phyloP scores from a whole-genome alignment of 371 early-diverging fungal genomes.

The Blyttiomyces sp. region DNA sequence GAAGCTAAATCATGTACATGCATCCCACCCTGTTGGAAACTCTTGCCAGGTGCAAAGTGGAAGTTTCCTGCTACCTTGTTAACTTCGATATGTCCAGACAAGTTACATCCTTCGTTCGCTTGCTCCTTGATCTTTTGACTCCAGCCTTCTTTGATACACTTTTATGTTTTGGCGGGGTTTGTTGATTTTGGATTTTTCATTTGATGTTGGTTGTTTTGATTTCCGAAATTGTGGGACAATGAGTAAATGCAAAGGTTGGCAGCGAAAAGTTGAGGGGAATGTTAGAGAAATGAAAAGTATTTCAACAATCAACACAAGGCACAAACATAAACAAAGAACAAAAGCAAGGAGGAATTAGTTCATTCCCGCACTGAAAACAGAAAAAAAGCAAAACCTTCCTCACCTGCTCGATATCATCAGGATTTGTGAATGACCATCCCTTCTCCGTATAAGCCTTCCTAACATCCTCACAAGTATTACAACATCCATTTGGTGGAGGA shows the following conservation, averaged over 20 bases:
- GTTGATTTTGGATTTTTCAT: not conserved
- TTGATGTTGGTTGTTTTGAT: not conserved
- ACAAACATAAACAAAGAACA: not conserved
- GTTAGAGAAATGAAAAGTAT: too few species aligned
- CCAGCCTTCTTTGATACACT: constrained; percentile 88
- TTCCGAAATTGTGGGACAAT: not conserved
- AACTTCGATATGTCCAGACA: constrained; percentile 77
- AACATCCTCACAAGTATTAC: constrained; percentile 93
- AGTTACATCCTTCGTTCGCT: constrained; percentile 84
- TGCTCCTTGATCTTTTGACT: constrained; percentile 70
- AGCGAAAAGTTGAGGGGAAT: too few species aligned
- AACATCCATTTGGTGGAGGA: constrained; percentile 73
- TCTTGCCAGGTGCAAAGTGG: constrained; percentile 89
- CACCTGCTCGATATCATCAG: constrained; percentile 81
- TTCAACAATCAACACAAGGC: too few species aligned
- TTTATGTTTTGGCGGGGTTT: not conserved
- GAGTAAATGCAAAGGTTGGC: too few species aligned
- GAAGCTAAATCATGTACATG: constrained; percentile 80
- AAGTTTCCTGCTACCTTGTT: constrained; percentile 90
- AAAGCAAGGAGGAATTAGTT: not conserved
- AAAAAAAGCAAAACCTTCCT: not conserved
- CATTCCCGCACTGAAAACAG: too few species aligned
- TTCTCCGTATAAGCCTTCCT: constrained; percentile 73
- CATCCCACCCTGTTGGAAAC: constrained; percentile 72
- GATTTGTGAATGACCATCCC: constrained; percentile 75